phyloP scores from a whole-genome alignment of 345 rosid species.

The Sapria himalayana region DNA sequence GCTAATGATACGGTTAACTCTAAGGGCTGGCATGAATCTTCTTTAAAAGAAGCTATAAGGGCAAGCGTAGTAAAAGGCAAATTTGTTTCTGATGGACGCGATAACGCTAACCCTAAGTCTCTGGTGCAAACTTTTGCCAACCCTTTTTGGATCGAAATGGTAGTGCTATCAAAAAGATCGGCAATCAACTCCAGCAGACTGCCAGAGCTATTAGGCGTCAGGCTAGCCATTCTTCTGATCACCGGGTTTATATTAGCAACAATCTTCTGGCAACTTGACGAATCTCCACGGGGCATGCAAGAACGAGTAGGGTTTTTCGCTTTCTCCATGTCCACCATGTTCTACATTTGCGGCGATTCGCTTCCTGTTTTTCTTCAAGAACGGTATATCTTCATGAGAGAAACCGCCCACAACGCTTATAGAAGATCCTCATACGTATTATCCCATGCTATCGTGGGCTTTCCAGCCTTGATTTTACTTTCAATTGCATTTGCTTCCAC shows the following conservation, averaged over 20 bases:
- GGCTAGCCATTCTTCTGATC: conserved; percentile 18
- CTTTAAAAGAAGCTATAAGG: conserved; percentile 5
- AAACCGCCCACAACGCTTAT: conserved; percentile 62
- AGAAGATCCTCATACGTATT: conserved; percentile 71
- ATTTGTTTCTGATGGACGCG: conserved; percentile 2
- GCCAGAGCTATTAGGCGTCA: conserved; percentile 16
- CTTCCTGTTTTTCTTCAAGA: conserved; percentile 79
- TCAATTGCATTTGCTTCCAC: conserved; percentile 55
- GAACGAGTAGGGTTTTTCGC: conserved; percentile 76
- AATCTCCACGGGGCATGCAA: conserved; percentile 40
- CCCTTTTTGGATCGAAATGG: conserved; percentile 67
- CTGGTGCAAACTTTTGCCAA: conserved; percentile 66
- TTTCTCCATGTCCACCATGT: conserved; percentile 69
- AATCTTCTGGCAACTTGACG: conserved; percentile 33
- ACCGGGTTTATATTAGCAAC: conserved; percentile 71
- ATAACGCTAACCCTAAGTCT: conserved; percentile 16
- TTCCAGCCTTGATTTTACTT: conserved; percentile 52
- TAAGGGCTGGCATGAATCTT: not conserved
- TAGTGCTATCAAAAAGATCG: conserved; percentile 56
- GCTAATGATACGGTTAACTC: not conserved
- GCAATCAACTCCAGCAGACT: conserved; percentile 39
- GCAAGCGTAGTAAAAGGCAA: conserved; percentile 6
- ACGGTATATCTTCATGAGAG: conserved; percentile 72
- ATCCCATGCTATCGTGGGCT: conserved; percentile 59
- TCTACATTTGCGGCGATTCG: conserved; percentile 85